Evolutionary conservation across 1,284 basidiomycete genomes (phyloP), one percentile per base, ranked within the genome.

Genomic region (Rhodotorula glutinis): DNA sequence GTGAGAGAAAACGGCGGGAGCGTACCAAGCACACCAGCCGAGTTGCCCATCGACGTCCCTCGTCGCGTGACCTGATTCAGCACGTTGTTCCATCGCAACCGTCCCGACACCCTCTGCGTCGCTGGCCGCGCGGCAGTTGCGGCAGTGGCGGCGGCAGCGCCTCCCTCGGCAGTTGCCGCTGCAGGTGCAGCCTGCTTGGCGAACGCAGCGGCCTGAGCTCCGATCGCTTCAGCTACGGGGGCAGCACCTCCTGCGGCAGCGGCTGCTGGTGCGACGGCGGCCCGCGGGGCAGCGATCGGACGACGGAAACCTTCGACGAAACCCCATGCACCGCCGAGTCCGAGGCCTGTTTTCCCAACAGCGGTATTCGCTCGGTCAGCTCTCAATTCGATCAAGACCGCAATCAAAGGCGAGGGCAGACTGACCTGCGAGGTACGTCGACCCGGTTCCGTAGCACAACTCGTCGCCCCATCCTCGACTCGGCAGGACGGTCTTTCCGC

Each of bases 381-480:
- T n/a, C n/a, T n/a, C n/a, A n/a, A n/a, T n/a, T n/a, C n/a, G n/a
- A n/a, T n/a, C n/a, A n/a, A n/a, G n/a, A n/a, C n/a, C n/a, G n/a
- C n/a, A n/a, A n/a, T n/a, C n/a, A n/a, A n/a, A 53, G 29, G 23
- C 4, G n/a, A 8, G 14, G 68, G 53, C 66, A 71, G 57, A 87
- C 92, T 78, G 79, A 94, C 95, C 96, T 77, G 90, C 85, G 63
- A 98, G 87, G 86, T 98, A 98, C 82, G 94, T 97, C 73, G 94
- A 96, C 65, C 96, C 96, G 76, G 95, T 98, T 75, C 96, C 96
- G 81, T 98, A 98, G 85, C 93, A 97, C 69, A 99, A 83, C 81
- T 98, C 96, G 83, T 99, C 96, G 81, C 92, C 92, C 94, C 93
- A 99, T 67, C 96, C 95, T 80, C 96, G 85, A 78, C 89, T 91